Base-by-base conservation (phyloP, 2,329 filamentous ascomycete species). In the Whalleya microplaca region DNA sequence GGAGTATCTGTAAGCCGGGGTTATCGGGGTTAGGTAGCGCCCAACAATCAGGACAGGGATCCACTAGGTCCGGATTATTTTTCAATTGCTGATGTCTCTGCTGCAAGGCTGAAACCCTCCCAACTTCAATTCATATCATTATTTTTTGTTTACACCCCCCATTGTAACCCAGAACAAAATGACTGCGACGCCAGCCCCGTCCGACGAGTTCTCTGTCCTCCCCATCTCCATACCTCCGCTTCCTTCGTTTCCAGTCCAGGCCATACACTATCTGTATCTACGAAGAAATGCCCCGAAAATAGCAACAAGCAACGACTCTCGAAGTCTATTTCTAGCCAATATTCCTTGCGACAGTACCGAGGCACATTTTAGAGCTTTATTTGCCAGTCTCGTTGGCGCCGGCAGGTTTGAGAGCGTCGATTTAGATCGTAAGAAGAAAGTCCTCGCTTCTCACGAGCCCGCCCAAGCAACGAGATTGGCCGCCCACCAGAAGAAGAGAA, bases 241-340 rank as follows among this genome's bases (percentile, higher is more conserved):
- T n/a, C 75, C 86, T 1, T 84, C 89, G 1, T 90, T 83, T 56
- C 83, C 86, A 21, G 75, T 80, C 42, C 74, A 82, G 43, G 82
- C 86, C 55, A 85, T 84, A 48, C 95, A 98, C 76, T 91, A 93
- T 75, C 79, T 98, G 67, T 96, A 96, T 76, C 76, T 98, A 53
- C 91, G 91, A 63, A 86, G 86, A 53, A 93, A 98, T 74, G 82
- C 87, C 45, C 92, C 94, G 58, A 91, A 89, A 75, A 82, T 90
- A 41, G 86, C 90, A 14, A 89, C 89, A 7, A 80, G 83, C 52
- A 83, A 90, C 72, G 89, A 94, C 66, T 78, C 85, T 16, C 87
- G 93, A 65, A 92, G 90, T 59, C 81, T 99, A 18, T 99, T 96
- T 75, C 72, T 96, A n/a, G 90, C 93, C 62, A 98, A 99, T 68